Base-by-base conservation (phyloP, 257 asterid genomes). In the Penstemon davidsonii region DNA sequence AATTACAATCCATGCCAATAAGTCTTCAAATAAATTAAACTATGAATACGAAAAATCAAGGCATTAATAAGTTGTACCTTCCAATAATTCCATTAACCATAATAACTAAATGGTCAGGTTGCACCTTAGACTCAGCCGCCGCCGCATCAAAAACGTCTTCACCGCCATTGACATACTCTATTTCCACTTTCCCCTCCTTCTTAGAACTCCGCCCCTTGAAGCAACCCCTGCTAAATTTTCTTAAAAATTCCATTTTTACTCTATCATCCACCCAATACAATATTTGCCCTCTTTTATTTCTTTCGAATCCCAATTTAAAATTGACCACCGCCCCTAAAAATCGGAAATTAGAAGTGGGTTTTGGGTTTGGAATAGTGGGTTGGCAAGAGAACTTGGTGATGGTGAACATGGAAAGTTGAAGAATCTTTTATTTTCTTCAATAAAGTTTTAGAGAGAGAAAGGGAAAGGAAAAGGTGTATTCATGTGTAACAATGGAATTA, bases 11-110 rank as follows among this genome's bases (percentile, higher is more conserved):
- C 10, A 61, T 9, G 45, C 49, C 42, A 47, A 46, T 4, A 41
- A 25, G 33, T 25, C 2, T 25, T 25, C 33, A 25, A 1, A 25
- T 25, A 25, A 25, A 25, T 25, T 25, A 2, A 2, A 25, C 33
- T 25, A 41, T 3, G n/a, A 55, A 33, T 8, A n/a, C 2, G 5
- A 7, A 37, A 13, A 3, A 47, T 7, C 52, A 62, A 53, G 33
- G 44, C 12, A 18, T 38, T 19, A 66, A 15, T 25, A 15, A 13
- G 2, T 40, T 57, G 45, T 75, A 89, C 96, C 96, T 89, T 75
- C 95, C 96, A 80, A 84, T 82, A 52, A 89, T 86, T 11, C 96
- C 96, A 79, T 89, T 87, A 63, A 89, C 96, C 96, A 89, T 85
- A 68, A 89, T 74, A 45, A 87, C 92, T 54, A 89, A 86, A 81